These are phyloP conservation scores for Lophium mytilinum DNA, from an alignment of 495 filamentous ascomycete species.

Conservation along the genomic window DNA sequence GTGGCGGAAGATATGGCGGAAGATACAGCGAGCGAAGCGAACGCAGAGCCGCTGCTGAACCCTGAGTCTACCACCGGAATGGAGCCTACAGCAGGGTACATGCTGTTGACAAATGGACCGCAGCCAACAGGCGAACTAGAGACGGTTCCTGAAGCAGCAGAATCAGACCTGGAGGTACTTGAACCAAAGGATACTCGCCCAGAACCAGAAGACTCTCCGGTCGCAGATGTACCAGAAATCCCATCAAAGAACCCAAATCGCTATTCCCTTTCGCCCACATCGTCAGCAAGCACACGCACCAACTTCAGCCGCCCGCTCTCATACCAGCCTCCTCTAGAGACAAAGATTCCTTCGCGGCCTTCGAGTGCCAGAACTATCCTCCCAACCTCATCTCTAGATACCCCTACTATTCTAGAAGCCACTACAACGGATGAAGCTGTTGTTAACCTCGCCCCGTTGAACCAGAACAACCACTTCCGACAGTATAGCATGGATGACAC, in stretches of 20 bases:
- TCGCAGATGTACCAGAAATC: too few species aligned
- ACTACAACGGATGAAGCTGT: neutral
- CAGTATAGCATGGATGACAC: neutral
- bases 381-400: neutral
- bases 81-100: too few species aligned
- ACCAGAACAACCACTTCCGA: neutral
- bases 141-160: too few species aligned
- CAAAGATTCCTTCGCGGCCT: neutral
- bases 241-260: too few species aligned
- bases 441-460: neutral
- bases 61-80: neutral
- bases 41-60: neutral
- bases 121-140: too few species aligned
- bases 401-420: neutral
- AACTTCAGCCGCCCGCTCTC: slow-evolving; percentile 18
- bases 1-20: neutral
- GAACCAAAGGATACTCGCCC: too few species aligned
- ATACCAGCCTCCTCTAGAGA: neutral
- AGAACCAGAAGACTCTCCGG: too few species aligned
- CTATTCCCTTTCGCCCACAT: neutral
- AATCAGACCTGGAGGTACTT: too few species aligned
- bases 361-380: neutral
- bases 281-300: neutral
- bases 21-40: neutral
- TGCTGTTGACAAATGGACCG: too few species aligned